Evolutionary conservation across 371 early-diverging fungal species (phyloP).

Genomic region (Mucor mucedo): DNA sequence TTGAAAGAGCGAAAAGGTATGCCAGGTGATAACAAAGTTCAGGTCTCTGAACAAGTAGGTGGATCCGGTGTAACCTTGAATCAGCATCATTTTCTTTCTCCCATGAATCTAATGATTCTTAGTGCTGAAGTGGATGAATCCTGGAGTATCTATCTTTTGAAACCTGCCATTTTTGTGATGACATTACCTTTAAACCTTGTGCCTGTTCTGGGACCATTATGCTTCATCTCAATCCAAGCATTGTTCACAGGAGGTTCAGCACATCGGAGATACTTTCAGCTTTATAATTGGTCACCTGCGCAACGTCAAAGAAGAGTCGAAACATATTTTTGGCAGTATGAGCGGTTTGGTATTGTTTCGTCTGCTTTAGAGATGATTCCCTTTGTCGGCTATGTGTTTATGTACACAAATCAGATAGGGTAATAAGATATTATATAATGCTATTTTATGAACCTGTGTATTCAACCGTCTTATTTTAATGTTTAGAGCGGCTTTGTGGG

Average conservation of each 20-base stretch:
- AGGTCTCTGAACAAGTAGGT: conserved; percentile 19
- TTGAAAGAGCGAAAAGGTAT: conserved; percentile 31
- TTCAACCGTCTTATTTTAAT: no score
- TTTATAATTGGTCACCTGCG: conserved; percentile 34
- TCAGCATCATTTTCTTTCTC: conserved; percentile 33
- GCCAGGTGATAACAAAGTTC: conserved; percentile 16
- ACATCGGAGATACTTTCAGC: conserved; percentile 44
- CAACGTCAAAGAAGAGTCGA: conserved; percentile 41
- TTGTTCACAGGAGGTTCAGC: conserved; percentile 37
- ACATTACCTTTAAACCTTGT: conserved; percentile 43
- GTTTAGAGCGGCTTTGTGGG: conserved; percentile 48
- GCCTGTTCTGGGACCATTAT: conserved; percentile 39
- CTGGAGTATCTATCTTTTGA: conserved; percentile 30
- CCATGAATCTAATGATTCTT: conserved; percentile 35
- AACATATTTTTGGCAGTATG: conserved; percentile 40
- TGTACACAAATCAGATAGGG: conserved; percentile 53
- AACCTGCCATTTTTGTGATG: conserved; percentile 34
- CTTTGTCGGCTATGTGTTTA: conserved; percentile 46
- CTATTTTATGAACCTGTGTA: not conserved
- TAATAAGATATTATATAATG: conserved; percentile 13
- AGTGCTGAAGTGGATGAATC: conserved; percentile 33
- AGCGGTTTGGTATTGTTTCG: conserved; percentile 47
- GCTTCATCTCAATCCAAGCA: conserved; percentile 42
- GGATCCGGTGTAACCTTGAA: not conserved
- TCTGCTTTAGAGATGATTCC: conserved; percentile 49